phyloP scores from a whole-genome alignment of 1,284 basidiomycete species.

The Melampsora allii-populina region DNA sequence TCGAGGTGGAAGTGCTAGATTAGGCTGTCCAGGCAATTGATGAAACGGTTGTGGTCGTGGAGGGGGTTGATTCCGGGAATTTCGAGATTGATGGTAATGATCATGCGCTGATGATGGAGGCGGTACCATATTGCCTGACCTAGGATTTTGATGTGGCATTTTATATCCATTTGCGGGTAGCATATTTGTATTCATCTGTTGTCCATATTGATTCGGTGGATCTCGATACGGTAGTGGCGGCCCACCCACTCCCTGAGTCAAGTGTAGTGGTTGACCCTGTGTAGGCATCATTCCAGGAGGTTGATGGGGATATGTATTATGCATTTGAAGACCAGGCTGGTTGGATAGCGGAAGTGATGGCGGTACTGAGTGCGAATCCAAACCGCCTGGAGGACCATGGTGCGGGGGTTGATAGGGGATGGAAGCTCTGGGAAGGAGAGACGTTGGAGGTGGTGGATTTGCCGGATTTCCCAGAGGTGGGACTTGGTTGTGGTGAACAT shows the following conservation, averaged over 20 bases:
- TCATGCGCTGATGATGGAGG: not conserved
- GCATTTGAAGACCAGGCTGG: not conserved
- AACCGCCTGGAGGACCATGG: not conserved
- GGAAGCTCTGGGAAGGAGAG: not conserved
- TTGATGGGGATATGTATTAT: not conserved
- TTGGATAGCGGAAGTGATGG: not conserved
- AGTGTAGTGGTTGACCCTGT: not conserved
- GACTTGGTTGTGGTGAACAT: slow-evolving; percentile 14
- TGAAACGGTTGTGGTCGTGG: not conserved
- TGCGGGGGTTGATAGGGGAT: not conserved
- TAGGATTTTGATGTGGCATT: not conserved
- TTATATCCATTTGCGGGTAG: not conserved
- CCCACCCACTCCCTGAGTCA: not conserved
- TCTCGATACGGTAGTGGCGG: not conserved
- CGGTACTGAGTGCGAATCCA: not conserved
- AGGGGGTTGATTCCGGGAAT: not conserved
- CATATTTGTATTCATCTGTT: not conserved
- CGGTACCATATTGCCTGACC: not conserved
- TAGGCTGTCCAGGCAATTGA: not conserved
- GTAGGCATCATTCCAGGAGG: not conserved
- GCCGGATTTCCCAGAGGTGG: not conserved
- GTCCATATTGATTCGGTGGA: not conserved
- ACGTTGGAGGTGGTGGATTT: no score
- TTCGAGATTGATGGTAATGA: not conserved
- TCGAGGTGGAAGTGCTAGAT: not conserved